phyloP scores from a whole-genome alignment of 176 grass and related monocot genomes.

The sorghum (Sorghum bicolor) region DNA sequence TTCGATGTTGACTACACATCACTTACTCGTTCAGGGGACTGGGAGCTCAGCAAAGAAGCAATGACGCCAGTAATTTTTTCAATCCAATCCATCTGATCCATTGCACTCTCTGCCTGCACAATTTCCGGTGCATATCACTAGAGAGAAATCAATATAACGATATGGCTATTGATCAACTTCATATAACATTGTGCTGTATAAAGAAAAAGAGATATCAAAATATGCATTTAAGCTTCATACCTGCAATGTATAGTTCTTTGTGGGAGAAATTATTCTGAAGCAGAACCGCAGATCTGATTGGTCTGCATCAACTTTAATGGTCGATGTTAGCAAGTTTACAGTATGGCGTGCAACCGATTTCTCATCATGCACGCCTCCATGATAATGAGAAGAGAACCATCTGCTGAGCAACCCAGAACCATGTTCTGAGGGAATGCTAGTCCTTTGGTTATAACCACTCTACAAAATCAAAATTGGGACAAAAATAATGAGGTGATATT shows the following conservation, averaged over 20 bases:
- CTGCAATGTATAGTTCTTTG: slow-evolving; percentile 99
- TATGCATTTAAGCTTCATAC: slow-evolving; percentile 29
- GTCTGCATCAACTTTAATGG: slow-evolving; percentile 94
- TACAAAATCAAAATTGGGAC: slow-evolving; percentile 29
- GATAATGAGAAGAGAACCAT: slow-evolving; percentile 99
- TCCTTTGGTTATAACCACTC: slow-evolving; percentile 77
- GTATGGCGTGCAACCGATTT: slow-evolving; percentile 97
- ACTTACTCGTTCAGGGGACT: slow-evolving; percentile 90
- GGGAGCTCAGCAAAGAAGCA: slow-evolving; percentile 93
- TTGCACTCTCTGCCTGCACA: slow-evolving; percentile 89
- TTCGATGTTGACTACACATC: not conserved
- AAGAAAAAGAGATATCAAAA: not conserved
- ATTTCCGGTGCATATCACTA: slow-evolving; percentile 32
- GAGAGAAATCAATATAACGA: slow-evolving; percentile 23
- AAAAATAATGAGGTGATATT: not conserved
- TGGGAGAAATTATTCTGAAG: slow-evolving; percentile 95
- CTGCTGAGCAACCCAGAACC: slow-evolving; percentile 88
- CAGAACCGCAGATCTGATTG: slow-evolving; percentile 96
- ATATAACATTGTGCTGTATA: not conserved
- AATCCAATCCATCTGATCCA: slow-evolving; percentile 99
- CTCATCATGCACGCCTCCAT: slow-evolving; percentile 91
- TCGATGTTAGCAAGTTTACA: slow-evolving; percentile 95
- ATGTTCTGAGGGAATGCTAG: slow-evolving; percentile 66
- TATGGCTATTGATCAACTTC: slow-evolving; percentile 20
- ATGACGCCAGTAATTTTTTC: slow-evolving; percentile 99